Evolutionary conservation across 192 early-diverging fungal species (phyloP).

Genomic region (Lobosporangium transversale): DNA sequence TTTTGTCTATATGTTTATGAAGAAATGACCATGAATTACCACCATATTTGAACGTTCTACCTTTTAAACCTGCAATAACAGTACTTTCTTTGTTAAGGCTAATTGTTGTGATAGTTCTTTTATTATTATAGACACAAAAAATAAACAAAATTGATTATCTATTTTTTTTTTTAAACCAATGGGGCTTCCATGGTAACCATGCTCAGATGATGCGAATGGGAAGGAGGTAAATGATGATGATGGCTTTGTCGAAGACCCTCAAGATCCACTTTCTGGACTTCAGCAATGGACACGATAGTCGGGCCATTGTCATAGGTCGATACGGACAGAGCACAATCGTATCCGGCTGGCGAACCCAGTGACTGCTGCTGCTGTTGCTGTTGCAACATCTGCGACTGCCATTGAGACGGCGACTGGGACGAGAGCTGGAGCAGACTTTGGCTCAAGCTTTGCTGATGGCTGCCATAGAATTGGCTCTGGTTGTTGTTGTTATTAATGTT

Average conservation of each 20-base stretch:
- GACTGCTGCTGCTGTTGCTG: constrained; percentile 1
- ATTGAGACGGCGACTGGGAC: no score
- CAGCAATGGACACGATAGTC: constrained; percentile 25
- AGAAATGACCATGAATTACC: no score
- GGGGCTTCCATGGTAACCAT: constrained; percentile 32
- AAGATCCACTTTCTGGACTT: constrained; percentile 43
- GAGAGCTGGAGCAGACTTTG: no score
- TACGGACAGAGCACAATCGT: constrained; percentile 14
- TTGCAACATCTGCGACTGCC: constrained; percentile 11
- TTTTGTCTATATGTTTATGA: no score
- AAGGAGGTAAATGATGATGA: constrained; percentile 11
- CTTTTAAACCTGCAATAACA: no score
- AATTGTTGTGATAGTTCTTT: no score
- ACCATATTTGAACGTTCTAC: no score
- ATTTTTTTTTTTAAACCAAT: constrained; percentile 31
- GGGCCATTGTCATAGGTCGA: constrained; percentile 44
- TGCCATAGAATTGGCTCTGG: no score
- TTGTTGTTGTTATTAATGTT: no score
- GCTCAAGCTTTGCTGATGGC: not conserved
- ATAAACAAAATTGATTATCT: no score
- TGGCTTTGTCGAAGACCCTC: constrained; percentile 40
- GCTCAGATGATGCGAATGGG: constrained; percentile 25
- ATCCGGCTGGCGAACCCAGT: not conserved
- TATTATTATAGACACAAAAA: no score
- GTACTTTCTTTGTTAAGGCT: no score